phyloP scores from a whole-genome alignment of 306 rosid species.

The Vachellia pachyceras region DNA sequence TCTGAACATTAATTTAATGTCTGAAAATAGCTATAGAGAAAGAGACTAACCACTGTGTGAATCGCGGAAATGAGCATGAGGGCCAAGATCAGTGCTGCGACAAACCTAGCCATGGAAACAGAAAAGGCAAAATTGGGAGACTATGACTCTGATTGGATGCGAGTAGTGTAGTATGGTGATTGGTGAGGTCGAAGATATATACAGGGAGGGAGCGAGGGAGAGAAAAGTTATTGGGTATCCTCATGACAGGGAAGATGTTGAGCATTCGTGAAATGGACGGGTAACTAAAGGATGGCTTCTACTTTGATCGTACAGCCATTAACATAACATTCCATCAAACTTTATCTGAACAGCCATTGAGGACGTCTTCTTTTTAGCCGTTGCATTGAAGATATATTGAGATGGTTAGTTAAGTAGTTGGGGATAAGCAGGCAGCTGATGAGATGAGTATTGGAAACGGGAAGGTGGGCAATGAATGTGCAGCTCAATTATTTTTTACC shows the following conservation, averaged over 20 bases:
- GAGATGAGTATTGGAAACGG: not conserved
- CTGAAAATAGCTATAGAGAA: not conserved
- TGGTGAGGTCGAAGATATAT: constrained; percentile 1
- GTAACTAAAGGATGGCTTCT: not conserved
- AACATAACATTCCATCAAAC: not conserved
- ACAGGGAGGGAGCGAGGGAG: not conserved
- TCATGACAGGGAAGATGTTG: not conserved
- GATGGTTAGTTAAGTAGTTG: not conserved
- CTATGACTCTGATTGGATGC: not conserved
- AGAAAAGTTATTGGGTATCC: not conserved
- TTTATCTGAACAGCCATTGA: not conserved
- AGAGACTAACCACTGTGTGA: constrained; percentile 47
- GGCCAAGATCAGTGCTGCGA: constrained; percentile 46
- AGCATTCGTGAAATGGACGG: constrained; percentile 17
- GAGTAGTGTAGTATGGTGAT: not conserved
- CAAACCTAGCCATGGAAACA: constrained; percentile 43
- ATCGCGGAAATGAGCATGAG: constrained; percentile 55
- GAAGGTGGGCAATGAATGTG: too few relatives aligned
- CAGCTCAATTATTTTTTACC: too few relatives aligned
- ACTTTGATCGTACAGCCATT: not conserved
- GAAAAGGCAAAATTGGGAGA: not conserved
- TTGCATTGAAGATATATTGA: not conserved
- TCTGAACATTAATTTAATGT: not conserved
- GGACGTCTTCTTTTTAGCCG: not conserved
- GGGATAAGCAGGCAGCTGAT: not conserved